Evolutionary conservation across 1,139 yeast species (phyloP).

Genomic region (Suhomyces anneliseae): DNA sequence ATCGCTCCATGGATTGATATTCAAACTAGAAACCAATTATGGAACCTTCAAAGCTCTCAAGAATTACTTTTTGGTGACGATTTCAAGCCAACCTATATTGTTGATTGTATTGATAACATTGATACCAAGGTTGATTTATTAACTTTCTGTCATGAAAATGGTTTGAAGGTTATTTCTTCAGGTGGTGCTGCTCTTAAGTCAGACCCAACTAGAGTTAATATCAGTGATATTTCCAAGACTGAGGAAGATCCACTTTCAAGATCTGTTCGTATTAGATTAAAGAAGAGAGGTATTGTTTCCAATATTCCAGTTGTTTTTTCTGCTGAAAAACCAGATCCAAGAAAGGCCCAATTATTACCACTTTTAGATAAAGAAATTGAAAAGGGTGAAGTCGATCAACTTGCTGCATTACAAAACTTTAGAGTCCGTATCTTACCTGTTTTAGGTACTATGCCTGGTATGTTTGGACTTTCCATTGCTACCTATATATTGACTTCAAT

Average conservation of each 20-base stretch:
- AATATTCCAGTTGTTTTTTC: constrained; percentile 90
- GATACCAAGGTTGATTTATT: constrained; percentile 91
- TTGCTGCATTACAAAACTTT: constrained; percentile 84
- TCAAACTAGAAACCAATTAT: constrained; percentile 73
- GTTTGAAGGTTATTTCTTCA: constrained; percentile 71
- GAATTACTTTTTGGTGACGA: constrained; percentile 55
- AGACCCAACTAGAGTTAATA: constrained; percentile 48
- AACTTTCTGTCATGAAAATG: constrained; percentile 62
- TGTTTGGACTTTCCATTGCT: constrained; percentile 89
- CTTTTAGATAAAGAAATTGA: constrained; percentile 75
- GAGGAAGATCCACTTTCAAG: constrained; percentile 95
- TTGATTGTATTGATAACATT: constrained; percentile 94
- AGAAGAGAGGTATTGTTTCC: constrained; percentile 68
- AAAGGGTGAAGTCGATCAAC: constrained; percentile 82
- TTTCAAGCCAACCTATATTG: constrained; percentile 67
- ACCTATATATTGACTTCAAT: constrained; percentile 76
- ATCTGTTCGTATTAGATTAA: constrained; percentile 77
- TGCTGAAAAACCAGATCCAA: constrained; percentile 94
- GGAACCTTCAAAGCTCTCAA: constrained; percentile 67
- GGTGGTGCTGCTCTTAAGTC: constrained; percentile 92
- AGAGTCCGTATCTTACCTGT: constrained; percentile 94
- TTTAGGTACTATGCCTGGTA: constrained; percentile 93
- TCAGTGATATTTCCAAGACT: constrained; percentile 51
- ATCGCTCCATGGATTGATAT: constrained; percentile 92
- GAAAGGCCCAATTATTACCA: constrained; percentile 84